Evolutionary conservation across 306 rosid genomes (phyloP).

Genomic region (Rosa lucieae): DNA sequence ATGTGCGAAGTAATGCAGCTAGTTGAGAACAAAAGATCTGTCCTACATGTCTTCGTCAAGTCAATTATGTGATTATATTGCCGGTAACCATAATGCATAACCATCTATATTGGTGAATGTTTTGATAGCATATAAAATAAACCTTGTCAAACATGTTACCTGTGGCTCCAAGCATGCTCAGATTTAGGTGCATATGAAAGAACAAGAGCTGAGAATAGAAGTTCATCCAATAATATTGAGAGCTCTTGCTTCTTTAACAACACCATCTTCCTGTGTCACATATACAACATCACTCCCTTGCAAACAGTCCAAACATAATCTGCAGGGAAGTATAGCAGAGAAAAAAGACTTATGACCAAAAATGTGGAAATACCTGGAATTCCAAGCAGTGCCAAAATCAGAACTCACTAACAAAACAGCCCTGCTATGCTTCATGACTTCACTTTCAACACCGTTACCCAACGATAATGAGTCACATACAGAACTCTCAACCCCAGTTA

Average conservation of each 20-base stretch:
- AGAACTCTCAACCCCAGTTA: slow-evolving; percentile 22
- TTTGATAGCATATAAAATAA: slow-evolving; percentile 14
- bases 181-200: slow-evolving; percentile 82
- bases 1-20: background rate
- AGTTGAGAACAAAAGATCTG: background rate
- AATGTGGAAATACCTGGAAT: slow-evolving; percentile 59
- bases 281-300: background rate
- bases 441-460: slow-evolving; percentile 38
- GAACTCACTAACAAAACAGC: slow-evolving; percentile 72
- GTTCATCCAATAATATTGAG: slow-evolving; percentile 56
- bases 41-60: slow-evolving; percentile 9
- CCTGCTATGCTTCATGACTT: slow-evolving; percentile 68
- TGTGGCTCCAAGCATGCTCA: slow-evolving; percentile 87
- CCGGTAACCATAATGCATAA: background rate
- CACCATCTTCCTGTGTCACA: slow-evolving; percentile 57
- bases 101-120: background rate
- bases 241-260: slow-evolving; percentile 46
- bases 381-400: slow-evolving; percentile 89
- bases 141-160: slow-evolving; percentile 36
- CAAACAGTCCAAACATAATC: background rate
- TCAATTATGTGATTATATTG: slow-evolving; percentile 6
- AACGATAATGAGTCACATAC: slow-evolving; percentile 29
- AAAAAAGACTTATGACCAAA: background rate
- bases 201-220: slow-evolving; percentile 64
- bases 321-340: background rate